Conservation (phyloP, 495 filamentous ascomycete species). For the Lepraria neglecta region DNA sequence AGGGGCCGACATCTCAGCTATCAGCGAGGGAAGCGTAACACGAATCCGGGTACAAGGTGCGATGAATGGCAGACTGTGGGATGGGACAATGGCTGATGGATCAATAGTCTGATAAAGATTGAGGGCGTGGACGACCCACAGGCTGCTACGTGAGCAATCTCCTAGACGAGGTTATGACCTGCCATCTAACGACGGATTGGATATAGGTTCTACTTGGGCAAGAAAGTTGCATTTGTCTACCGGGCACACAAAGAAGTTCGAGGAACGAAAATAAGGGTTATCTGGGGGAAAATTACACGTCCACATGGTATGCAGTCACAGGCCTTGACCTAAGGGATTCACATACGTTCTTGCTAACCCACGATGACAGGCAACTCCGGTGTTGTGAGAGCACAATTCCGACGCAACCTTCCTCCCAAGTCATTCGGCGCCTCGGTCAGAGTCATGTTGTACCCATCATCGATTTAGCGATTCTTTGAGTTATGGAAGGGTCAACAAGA, state of each 20-base stretch:
- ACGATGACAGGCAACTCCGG: slow-evolving; percentile 65
- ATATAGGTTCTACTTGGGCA: slow-evolving; percentile 79
- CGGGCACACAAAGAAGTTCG: slow-evolving; percentile 84
- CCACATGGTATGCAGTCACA: slow-evolving; percentile 66
- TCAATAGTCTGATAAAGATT: slow-evolving; percentile 75
- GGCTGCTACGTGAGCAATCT: slow-evolving; percentile 58
- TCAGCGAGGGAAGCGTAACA: slow-evolving; percentile 79
- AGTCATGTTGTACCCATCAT: slow-evolving; percentile 97
- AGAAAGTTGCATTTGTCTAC: slow-evolving; percentile 97
- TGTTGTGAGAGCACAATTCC: slow-evolving; percentile 93
- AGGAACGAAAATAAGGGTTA: slow-evolving; percentile 95
- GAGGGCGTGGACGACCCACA: slow-evolving; percentile 86
- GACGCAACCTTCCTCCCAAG: slow-evolving; percentile 85
- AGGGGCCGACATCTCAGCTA: slow-evolving; percentile 92
- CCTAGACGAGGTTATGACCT: not conserved
- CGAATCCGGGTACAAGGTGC: slow-evolving; percentile 69
- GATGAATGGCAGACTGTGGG: not conserved
- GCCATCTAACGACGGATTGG: slow-evolving; percentile 1
- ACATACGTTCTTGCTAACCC: not conserved
- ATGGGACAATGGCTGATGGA: slow-evolving; percentile 33
- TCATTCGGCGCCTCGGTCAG: slow-evolving; percentile 94
- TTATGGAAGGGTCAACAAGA: not conserved
- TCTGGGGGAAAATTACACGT: slow-evolving; percentile 97
- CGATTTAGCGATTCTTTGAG: slow-evolving; percentile 39
- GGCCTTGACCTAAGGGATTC: not conserved